A percentile compares a stretch with the other conserved stretches of the same genome.
These are phyloP conservation scores for Aspergillus tanneri DNA, from an alignment of 2,329 filamentous ascomycete species.

Conservation along the genomic window DNA sequence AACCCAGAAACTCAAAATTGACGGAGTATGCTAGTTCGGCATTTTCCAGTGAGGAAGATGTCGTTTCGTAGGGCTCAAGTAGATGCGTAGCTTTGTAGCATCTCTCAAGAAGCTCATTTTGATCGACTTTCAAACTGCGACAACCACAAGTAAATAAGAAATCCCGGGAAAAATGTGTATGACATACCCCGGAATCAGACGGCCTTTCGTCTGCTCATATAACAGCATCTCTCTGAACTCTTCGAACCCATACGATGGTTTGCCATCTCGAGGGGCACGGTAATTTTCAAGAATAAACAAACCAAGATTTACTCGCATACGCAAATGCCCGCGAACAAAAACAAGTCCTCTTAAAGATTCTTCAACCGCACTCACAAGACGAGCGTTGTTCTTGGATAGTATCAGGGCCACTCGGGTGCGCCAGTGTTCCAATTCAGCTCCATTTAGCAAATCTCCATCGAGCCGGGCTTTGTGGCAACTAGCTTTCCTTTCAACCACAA, in stretches of 20 bases:
- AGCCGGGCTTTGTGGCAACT: constrained; percentile 23
- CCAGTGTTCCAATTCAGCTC: constrained; percentile 24
- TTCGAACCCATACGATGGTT: constrained; percentile 32
- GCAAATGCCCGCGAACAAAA: constrained; percentile 36
- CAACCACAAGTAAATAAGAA: neutral
- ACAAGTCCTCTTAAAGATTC: constrained; percentile 32
- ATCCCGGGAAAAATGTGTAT: too few relatives aligned
- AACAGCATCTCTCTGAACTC: constrained; percentile 45
- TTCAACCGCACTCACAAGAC: constrained; percentile 31
- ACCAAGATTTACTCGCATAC: constrained; percentile 46
- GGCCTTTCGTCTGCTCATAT: constrained; percentile 36
- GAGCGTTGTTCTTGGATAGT: constrained; percentile 31
- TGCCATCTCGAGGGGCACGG: constrained; percentile 26
- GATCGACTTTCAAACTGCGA: constrained; percentile 27
- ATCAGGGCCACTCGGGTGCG: constrained; percentile 20
- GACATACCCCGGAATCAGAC: constrained; percentile 40
- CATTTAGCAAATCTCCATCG: constrained; percentile 18
- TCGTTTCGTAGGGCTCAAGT: constrained; percentile 27
- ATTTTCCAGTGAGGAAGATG: constrained; percentile 21
- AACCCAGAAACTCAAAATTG: constrained; percentile 41
- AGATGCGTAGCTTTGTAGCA: constrained; percentile 30
- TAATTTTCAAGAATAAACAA: constrained; percentile 42
- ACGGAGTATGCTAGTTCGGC: constrained; percentile 39
- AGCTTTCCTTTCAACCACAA: constrained; percentile 26
- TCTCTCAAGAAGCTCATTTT: constrained; percentile 29